Conservation (phyloP, 441 rosid genomes). For the Syzygium malaccense region DNA sequence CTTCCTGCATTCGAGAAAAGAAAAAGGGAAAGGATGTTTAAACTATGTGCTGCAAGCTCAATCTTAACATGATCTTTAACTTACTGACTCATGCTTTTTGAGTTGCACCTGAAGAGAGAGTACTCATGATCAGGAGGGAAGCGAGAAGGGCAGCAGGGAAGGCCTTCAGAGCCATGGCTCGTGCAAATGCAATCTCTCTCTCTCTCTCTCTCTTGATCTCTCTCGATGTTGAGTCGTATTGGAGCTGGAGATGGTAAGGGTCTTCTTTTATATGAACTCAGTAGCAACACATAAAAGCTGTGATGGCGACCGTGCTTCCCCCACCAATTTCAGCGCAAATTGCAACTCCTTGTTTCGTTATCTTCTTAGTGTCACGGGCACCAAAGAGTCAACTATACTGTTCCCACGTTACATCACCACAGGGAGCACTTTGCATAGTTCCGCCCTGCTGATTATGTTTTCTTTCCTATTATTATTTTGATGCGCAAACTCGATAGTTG, state of each 20-base stretch:
- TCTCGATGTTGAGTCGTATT: background rate
- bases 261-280: background rate
- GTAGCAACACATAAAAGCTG: background rate
- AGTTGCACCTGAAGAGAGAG: background rate
- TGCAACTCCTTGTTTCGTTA: background rate
- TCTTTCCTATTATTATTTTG: background rate
- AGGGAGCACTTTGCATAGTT: background rate
- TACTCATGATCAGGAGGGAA: background rate
- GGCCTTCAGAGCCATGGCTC: background rate
- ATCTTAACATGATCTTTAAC: background rate
- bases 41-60: background rate
- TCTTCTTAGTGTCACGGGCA: background rate
- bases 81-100: background rate
- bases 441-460: background rate
- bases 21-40: background rate
- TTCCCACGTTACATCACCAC: background rate
- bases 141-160: background rate
- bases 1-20: background rate
- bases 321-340: background rate
- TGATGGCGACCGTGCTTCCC: background rate
- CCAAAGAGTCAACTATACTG: background rate
- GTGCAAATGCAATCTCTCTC: background rate
- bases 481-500: background rate
- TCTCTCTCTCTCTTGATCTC: background rate
- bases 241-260: background rate